Evolutionary conservation across 768 basidiomycete species (phyloP), one percentile per base, ranked within the genome.

Genomic region (Calocybe gangraenosa): DNA sequence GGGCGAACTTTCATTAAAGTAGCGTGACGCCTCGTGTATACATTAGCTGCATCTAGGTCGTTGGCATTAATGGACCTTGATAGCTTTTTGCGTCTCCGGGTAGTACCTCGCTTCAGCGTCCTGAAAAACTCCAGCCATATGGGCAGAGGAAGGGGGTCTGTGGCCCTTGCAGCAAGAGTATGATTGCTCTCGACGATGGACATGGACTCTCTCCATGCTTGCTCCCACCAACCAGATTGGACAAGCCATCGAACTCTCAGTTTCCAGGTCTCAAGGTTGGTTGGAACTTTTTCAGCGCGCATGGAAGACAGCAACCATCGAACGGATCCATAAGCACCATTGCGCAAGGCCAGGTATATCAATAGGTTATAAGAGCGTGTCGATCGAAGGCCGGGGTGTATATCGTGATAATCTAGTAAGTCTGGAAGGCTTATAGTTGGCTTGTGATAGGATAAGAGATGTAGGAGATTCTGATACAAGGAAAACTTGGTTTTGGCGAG

Each of bases 221-320:
- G 59, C 9, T 70, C 59, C 83, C 84, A 87, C 34, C 58, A 60
- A 7, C 78, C 83, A 3, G 68, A 66, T 37, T 73, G 68, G 36
- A 87, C 66, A 41, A 82, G 61, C 66, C 71, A 76, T 15, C 86
- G 75, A 49, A 76, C 71, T 45, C 69, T 66, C 31, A 87, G 61
- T 60, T 75, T 75, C 60, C 70, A 66, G 1, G 85, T 84, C 54
- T 82, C 76, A 38, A 72, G 45, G 58, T 83, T 72, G 25, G 59
- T 63, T 3, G 53, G 56, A 2, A 84, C 54, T 5, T 61, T 55
- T 21, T 70, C 70, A 20, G 55, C 50, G 17, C 62, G 61, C 78
- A 87, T 84, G 32, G 60, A 60, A 8, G 44, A 37, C 14, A 87
- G 59, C 37, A 88, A 62, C 37, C 63, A 61, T 21, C 52, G 56